Evolutionary conservation across 1,139 yeast species (phyloP), one percentile per base, ranked within the genome.

Genomic region (Hyphopichia khmerensis): DNA sequence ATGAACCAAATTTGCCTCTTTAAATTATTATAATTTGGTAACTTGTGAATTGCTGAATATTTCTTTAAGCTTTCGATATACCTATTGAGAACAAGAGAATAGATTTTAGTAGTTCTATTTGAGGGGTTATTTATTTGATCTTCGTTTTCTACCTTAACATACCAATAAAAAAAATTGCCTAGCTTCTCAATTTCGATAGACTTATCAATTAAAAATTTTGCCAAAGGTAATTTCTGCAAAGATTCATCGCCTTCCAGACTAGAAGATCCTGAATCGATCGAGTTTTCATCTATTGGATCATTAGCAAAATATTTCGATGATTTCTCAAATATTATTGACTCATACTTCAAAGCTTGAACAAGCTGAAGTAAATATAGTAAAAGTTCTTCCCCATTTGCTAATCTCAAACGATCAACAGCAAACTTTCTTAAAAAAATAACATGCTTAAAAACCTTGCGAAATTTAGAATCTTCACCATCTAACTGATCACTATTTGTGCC

Each of bases 161-260:
- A 89, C 98, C 99, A 93, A 58, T 89, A 91, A 48, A 93, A 82
- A 57, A 79, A 89, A 56, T 85, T 90, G 0, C 96, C 95, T 29
- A 93, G 67, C 15, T 77, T 69, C 19, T 79, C 78, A 56, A 85
- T 86, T 23, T 77, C 72, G 1, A 84, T 73, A 0, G 96, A 84
- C 40, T 93, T 72, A 29, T 82, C 82, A 36, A 91, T 84, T 36
- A 95, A 68, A 56, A 93, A 91, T 45, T 79, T 79, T 0, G 96
- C 95, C 43, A 91, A 67, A 5, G 95, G 90, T 0, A 90, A 82
- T 14, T 55, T 51, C 48, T 56, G 46, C 40, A 62, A 26, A 9
- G 33, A 29, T 5, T 34, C 35, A n/a, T 33, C 37, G 14, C 33
- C 30, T 2, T 33, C 36, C 10, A 13, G 34, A 3, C n/a, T 4